These are phyloP conservation scores for Piedraia hortae DNA, from an alignment of 2,329 filamentous ascomycete genomes.

Conservation along the genomic window DNA sequence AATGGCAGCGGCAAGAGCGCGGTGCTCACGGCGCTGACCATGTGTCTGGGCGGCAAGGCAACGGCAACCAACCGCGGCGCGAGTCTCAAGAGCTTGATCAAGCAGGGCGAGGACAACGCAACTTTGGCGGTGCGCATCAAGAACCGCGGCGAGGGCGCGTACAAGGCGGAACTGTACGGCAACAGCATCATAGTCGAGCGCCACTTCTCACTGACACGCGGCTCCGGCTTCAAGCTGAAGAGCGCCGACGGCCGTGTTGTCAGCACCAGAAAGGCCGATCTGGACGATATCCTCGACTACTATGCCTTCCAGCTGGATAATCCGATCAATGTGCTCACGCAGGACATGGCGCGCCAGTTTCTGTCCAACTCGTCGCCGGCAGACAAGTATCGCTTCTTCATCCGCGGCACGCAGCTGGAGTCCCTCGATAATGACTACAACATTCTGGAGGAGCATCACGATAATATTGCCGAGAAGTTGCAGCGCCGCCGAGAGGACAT, in stretches of 20 bases:
- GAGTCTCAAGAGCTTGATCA: conserved; percentile 72
- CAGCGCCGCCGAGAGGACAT: conserved; percentile 34
- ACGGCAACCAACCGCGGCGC: conserved; percentile 77
- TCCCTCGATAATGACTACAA: conserved; percentile 78
- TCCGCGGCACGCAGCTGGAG: conserved; percentile 80
- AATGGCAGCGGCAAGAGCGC: conserved; percentile 97
- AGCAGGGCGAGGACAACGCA: conserved; percentile 51
- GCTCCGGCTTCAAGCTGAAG: conserved; percentile 70
- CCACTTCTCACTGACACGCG: conserved; percentile 47
- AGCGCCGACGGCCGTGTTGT: conserved; percentile 39
- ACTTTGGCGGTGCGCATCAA: conserved; percentile 65
- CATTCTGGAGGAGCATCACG: conserved; percentile 50
- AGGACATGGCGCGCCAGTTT: conserved; percentile 85
- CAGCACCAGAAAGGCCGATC: conserved; percentile 58
- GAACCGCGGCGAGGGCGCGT: conserved; percentile 65
- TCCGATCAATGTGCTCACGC: conserved; percentile 79
- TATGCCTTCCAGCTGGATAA: conserved; percentile 90
- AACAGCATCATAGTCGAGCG: conserved; percentile 74
- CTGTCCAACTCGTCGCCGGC: conserved; percentile 55
- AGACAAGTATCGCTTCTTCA: conserved; percentile 89
- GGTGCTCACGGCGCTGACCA: conserved; percentile 68
- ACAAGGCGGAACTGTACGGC: conserved; percentile 57
- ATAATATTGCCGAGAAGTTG: conserved; percentile 40
- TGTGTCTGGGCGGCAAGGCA: conserved; percentile 87
- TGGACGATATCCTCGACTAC: conserved; percentile 82